Evolutionary conservation across 805 yeast genomes (phyloP).

Genomic region (Nakazawaea ambrosiae): DNA sequence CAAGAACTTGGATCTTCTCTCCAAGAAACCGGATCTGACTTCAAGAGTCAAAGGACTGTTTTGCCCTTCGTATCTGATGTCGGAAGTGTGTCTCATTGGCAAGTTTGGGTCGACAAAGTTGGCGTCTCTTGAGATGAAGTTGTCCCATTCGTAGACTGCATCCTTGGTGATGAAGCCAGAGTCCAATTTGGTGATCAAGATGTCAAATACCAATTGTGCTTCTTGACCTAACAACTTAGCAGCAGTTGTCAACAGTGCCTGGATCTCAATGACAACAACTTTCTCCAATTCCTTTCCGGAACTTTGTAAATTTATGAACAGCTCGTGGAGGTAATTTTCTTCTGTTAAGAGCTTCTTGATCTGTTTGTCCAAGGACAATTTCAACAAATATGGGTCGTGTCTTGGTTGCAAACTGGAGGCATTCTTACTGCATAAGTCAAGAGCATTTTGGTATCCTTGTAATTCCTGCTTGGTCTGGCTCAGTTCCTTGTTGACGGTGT

Average conservation of each 20-base stretch:
- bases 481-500: conserved; percentile 63
- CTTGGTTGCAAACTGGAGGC: conserved; percentile 39
- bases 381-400: conserved; percentile 79
- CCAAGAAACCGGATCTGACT: conserved; percentile 74
- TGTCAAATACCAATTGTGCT: conserved; percentile 63
- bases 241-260: conserved; percentile 68
- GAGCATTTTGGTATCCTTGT: conserved; percentile 46
- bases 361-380: conserved; percentile 65
- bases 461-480: conserved; percentile 55
- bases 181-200: conserved; percentile 58
- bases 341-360: conserved; percentile 72
- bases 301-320: conserved; percentile 76
- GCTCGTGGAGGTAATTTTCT: conserved; percentile 84
- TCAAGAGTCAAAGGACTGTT: conserved; percentile 61
- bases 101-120: conserved; percentile 60
- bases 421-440: conserved; percentile 52
- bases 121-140: conserved; percentile 65
- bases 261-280: conserved; percentile 81
- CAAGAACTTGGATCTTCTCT: conserved; percentile 84
- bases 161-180: conserved; percentile 69
- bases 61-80: conserved; percentile 60
- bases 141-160: conserved; percentile 82
- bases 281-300: conserved; percentile 86
- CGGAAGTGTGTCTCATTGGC: conserved; percentile 55
- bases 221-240: conserved; percentile 67